These are phyloP conservation scores for Globisporangium paroecandrum DNA, from an alignment of 352 stramenopile genomes.

Conservation along the genomic window DNA sequence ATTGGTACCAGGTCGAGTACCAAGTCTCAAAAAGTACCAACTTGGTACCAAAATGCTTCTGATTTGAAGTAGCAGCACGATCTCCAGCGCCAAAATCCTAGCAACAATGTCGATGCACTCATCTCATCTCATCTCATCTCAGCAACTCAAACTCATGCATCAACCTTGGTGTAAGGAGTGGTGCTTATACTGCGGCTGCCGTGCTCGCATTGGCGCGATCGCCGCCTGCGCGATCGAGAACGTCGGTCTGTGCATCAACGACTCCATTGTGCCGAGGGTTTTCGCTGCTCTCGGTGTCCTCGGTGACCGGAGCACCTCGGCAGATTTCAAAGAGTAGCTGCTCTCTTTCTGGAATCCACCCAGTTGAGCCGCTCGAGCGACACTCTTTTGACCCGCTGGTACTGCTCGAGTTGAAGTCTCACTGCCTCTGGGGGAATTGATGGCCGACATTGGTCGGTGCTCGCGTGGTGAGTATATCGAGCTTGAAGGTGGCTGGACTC, in stretches of 20 bases:
- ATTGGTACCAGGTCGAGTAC: neutral
- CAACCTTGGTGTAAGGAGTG: neutral
- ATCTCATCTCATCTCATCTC: neutral
- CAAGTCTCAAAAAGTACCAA: neutral
- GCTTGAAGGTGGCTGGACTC: neutral
- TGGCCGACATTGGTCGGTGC: neutral
- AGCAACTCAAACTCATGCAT: neutral
- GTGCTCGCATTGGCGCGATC: conserved; percentile 3
- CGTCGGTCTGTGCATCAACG: conserved; percentile 17
- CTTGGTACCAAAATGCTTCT: neutral
- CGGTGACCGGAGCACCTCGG: neutral
- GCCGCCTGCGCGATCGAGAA: conserved; percentile 14
- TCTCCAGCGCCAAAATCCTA: no score
- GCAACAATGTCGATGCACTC: no score
- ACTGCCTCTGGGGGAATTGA: neutral
- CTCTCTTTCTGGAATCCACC: neutral
- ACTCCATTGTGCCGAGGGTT: conserved; percentile 12
- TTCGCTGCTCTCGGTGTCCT: neutral
- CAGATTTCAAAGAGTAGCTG: neutral
- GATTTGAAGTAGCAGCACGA: neutral
- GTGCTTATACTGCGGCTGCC: neutral
- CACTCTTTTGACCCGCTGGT: neutral
- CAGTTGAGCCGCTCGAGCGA: neutral
- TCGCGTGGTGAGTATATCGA: neutral
- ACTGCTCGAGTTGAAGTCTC: neutral